A percentile compares a stretch with the other conserved stretches of the same genome.
phyloP scores from a whole-genome alignment of 1,284 basidiomycete species.

The Abortiporus biennis region DNA sequence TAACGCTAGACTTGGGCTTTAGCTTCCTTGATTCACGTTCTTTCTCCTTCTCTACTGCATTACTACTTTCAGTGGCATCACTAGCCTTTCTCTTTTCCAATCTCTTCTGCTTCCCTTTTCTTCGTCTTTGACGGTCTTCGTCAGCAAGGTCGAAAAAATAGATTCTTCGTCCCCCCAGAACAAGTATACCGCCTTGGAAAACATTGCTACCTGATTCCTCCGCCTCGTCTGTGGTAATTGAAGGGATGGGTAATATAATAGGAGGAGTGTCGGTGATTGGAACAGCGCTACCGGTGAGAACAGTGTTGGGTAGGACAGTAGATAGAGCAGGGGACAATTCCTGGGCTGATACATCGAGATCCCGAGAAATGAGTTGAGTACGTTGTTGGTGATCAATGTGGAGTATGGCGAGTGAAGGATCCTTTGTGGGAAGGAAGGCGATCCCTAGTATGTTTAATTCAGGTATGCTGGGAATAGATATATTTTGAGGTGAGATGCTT shows the following conservation, averaged over 20 bases:
- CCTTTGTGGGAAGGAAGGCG: constrained; percentile 48
- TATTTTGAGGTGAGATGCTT: constrained; percentile 4
- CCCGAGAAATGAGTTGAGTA: constrained; percentile 55
- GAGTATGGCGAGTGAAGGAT: constrained; percentile 58
- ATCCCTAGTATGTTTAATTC: constrained; percentile 74
- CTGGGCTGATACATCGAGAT: constrained; percentile 39
- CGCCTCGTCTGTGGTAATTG: constrained; percentile 25
- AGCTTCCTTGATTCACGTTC: constrained; percentile 46
- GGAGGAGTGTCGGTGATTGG: constrained; percentile 32
- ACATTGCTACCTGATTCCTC: constrained; percentile 22
- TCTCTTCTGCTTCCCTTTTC: constrained; percentile 44
- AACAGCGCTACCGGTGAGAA: constrained; percentile 25
- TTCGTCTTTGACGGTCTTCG: constrained; percentile 40
- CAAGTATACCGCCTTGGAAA: constrained; percentile 59
- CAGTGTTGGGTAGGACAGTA: constrained; percentile 33
- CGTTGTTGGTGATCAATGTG: constrained; percentile 59
- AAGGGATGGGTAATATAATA: constrained; percentile 41
- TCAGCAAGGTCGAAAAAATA: constrained; percentile 52
- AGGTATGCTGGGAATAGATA: constrained; percentile 44
- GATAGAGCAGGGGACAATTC: constrained; percentile 53
- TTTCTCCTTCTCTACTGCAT: constrained; percentile 49
- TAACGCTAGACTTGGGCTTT: constrained; percentile 45
- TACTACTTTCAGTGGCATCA: constrained; percentile 28
- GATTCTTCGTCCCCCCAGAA: constrained; percentile 60
- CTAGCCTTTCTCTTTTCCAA: constrained; percentile 45